phyloP scores from a whole-genome alignment of 768 basidiomycete species.

The Vishniacozyma victoriae region DNA sequence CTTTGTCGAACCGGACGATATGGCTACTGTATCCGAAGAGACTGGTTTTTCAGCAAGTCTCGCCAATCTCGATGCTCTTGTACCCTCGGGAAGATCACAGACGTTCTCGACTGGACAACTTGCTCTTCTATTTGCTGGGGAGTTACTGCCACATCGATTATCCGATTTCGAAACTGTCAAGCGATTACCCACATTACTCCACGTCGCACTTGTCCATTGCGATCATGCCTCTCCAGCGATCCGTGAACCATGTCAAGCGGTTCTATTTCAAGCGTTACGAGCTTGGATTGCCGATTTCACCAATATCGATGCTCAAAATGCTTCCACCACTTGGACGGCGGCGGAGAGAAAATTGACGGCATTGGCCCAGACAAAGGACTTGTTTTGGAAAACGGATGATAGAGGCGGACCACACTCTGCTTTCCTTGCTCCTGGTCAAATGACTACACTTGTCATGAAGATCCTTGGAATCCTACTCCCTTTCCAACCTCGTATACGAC shows the following conservation, averaged over 20 bases:
- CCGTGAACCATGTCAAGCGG: conserved; percentile 63
- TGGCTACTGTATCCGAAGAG: conserved; percentile 63
- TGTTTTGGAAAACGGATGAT: conserved; percentile 43
- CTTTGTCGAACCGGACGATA: conserved; percentile 74
- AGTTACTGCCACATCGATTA: conserved; percentile 48
- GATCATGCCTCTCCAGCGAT: conserved; percentile 70
- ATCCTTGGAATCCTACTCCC: conserved; percentile 65
- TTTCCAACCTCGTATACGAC: conserved; percentile 61
- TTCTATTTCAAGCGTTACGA: conserved; percentile 77
- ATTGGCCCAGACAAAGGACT: conserved; percentile 19
- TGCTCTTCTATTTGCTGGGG: conserved; percentile 65
- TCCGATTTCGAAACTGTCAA: conserved; percentile 62
- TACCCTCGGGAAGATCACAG: conserved; percentile 38
- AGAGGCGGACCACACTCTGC: conserved; percentile 15
- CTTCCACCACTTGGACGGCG: conserved; percentile 20
- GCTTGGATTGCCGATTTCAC: conserved; percentile 56
- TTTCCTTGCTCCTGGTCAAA: conserved; percentile 37
- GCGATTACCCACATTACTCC: conserved; percentile 66
- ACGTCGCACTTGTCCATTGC: conserved; percentile 71
- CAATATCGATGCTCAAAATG: conserved; percentile 22
- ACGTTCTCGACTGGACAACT: conserved; percentile 74
- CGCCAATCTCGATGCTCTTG: conserved; percentile 50
- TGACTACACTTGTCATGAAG: conserved; percentile 56
- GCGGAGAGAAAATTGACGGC: conserved; percentile 27
- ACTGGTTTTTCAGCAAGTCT: conserved; percentile 50